Base-by-base conservation (phyloP, 1,139 yeast genomes). In the Yamadazyma friedrichii region DNA sequence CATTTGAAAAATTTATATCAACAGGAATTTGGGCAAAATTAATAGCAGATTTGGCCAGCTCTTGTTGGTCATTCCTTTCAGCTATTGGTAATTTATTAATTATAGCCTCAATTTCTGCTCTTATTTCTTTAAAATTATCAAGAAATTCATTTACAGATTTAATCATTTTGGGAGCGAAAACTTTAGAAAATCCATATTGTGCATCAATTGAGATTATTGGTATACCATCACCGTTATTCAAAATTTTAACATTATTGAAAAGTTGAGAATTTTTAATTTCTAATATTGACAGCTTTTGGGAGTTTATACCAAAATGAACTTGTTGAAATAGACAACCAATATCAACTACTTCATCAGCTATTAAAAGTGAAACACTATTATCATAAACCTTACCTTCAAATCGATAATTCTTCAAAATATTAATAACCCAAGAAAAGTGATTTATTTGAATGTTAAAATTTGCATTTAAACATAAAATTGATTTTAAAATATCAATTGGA, bases 141-240 rank as follows among this genome's bases (percentile, higher is more conserved):
- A 58, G 47, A 2, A 55, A 26, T 8, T 52, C 46, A 24, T 54
- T 55, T 11, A 61, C 20, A 0, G 67, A 50, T 11, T 48, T 50
- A 3, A 58, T 38, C 2, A 67, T 41, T 51, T 56, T 64, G 2
- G 73, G 74, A 4, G 58, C 42, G 26, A 56, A 55, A 4, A 65
- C 42, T 42, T 70, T 68, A 6, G 70, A 56, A 42, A 61, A 66
- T 1, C 73, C 74, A 22, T 65, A 45, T n/a, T 59, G 56, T 3
- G 59, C 44, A 9, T 53, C 53, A 0, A 58, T 42, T 0, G 52
- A 45, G 1, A 51, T 31, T 1, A 61, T 39, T 31, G 65, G 51
- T 29, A 47, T 41, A 11, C 53, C 38, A 2, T 53, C 58, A 1
- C 45, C 50, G 4, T 43, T 27, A 2, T 47, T 42, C 2, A 45